Conservation (phyloP, 2,329 filamentous ascomycete species). For the Ophiosphaerella korrae region DNA sequence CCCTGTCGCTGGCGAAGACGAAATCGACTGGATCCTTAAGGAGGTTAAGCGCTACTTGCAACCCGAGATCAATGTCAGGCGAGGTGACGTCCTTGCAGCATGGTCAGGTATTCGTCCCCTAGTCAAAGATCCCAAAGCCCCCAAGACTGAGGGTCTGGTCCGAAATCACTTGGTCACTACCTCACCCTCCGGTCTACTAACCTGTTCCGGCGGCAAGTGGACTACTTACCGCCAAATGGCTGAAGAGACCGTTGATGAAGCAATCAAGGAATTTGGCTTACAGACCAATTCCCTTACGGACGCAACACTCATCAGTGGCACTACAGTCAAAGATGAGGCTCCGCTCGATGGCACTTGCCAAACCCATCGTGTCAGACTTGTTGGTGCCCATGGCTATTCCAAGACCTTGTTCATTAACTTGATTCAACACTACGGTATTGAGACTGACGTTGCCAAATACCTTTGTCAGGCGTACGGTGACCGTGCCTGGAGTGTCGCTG, state of each 20-base stretch:
- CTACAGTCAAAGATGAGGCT: slow-evolving; percentile 73
- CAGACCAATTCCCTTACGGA: slow-evolving; percentile 61
- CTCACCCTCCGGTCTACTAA: slow-evolving; percentile 79
- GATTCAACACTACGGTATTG: slow-evolving; percentile 89
- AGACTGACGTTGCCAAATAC: slow-evolving; percentile 91
- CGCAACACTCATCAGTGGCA: slow-evolving; percentile 71
- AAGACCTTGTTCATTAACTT: slow-evolving; percentile 94
- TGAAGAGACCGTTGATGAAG: slow-evolving; percentile 84
- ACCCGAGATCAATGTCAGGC: slow-evolving; percentile 81
- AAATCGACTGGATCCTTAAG: slow-evolving; percentile 85
- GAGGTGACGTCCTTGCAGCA: slow-evolving; percentile 85
- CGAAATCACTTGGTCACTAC: slow-evolving; percentile 84
- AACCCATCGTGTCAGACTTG: slow-evolving; percentile 79
- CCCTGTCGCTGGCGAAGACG: slow-evolving; percentile 78
- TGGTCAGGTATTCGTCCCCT: slow-evolving; percentile 89
- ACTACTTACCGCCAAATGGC: slow-evolving; percentile 94
- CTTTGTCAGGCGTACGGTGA: slow-evolving; percentile 88
- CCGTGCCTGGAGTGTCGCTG: slow-evolving; percentile 87
- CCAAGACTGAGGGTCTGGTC: slow-evolving; percentile 84
- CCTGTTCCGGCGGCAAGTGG: slow-evolving; percentile 89
- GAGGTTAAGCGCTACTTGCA: slow-evolving; percentile 83
- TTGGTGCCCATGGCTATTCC: slow-evolving; percentile 85
- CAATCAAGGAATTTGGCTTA: slow-evolving; percentile 71
- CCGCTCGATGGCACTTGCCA: slow-evolving; percentile 76
- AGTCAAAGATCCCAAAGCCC: slow-evolving; percentile 83